A percentile compares a stretch with the other conserved stretches of the same genome.
Evolutionary conservation across 1,139 yeast genomes (phyloP).

Genomic region (Blastobotrys proliferans): DNA sequence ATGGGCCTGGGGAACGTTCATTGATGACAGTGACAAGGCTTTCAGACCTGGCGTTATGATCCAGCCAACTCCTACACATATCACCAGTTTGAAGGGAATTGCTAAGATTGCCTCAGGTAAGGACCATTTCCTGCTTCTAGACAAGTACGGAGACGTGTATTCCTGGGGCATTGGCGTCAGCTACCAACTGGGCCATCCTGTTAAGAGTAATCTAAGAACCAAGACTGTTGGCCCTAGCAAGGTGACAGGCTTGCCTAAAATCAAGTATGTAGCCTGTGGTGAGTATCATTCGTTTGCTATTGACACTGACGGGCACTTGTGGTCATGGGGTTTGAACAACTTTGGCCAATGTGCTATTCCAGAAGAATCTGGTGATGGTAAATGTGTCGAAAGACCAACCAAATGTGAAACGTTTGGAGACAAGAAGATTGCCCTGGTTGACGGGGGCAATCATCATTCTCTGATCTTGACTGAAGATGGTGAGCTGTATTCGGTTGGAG

Average conservation of each 20-base stretch:
- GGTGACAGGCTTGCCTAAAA: slow-evolving; percentile 44
- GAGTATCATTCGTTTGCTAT: slow-evolving; percentile 96
- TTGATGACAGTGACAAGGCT: slow-evolving; percentile 87
- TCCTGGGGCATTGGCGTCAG: slow-evolving; percentile 99
- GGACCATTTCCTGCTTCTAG: slow-evolving; percentile 84
- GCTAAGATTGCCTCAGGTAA: slow-evolving; percentile 91
- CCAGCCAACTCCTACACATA: slow-evolving; percentile 65
- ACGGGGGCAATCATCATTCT: slow-evolving; percentile 95
- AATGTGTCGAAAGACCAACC: slow-evolving; percentile 68
- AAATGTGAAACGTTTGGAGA: slow-evolving; percentile 56
- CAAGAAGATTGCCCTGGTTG: slow-evolving; percentile 56
- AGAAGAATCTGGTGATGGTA: slow-evolving; percentile 69
- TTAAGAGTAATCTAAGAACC: slow-evolving; percentile 31
- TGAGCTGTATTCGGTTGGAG: slow-evolving; percentile 77
- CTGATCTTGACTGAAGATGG: slow-evolving; percentile 70
- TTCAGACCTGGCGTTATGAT: slow-evolving; percentile 56
- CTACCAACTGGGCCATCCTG: slow-evolving; percentile 73
- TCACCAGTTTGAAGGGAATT: slow-evolving; percentile 60
- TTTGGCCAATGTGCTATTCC: slow-evolving; percentile 94
- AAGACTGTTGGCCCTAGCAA: slow-evolving; percentile 34
- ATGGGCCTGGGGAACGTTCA: slow-evolving; percentile 96
- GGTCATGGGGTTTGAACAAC: slow-evolving; percentile 94
- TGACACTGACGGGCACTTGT: slow-evolving; percentile 63
- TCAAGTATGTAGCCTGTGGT: slow-evolving; percentile 82
- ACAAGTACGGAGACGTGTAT: slow-evolving; percentile 77